Evolutionary conservation across 1,284 basidiomycete species (phyloP), one percentile per base, ranked within the genome.

Genomic region (Pseudozyma thailandica): DNA sequence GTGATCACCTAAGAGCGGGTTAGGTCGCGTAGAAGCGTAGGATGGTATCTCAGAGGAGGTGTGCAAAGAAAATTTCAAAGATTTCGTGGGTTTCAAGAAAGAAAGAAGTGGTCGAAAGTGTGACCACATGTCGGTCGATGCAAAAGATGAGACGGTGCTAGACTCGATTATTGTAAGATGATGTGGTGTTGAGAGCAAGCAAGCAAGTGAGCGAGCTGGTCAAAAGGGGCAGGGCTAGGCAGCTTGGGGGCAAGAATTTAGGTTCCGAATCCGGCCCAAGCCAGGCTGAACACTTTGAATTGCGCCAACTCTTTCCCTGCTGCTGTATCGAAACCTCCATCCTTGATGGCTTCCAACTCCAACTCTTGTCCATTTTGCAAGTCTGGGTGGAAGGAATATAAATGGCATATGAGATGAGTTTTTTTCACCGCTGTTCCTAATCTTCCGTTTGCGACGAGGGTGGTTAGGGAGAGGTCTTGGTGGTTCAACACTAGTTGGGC

Each of bases 391-490:
- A 59, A 30, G 1, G 30, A 3, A 15, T 48, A 26, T 0, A 65
- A 46, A 28, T 89, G 89, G 77, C 93, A 96, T 6, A 98, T 82
- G 27, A 98, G 84, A 82, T 98, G 94, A 0, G 93, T 90, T 84
- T 99, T 99, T 83, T 98, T 98, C 4, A 96, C 98, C 1, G 92
- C 95, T 1, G 96, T 99, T 0, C 95, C 96, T 38, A 99, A 84
- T 28, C 96, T 87, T 5, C 96, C 96, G 81, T 93, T 94, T 0
- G 95, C 94, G 18, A 99, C 91, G 39, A 99, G 88, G 80, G 96
- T 20, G 0, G 42, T 46, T 16, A 71, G 2, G 1, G 27, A 10
- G 21, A 64, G 9, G 7, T 33, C 2, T n/a, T 63, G 31, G 10
- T 41, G 16, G 9, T 41, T n/a, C 9, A 52, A 25, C 10, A 77